Evolutionary conservation across 257 asterid genomes (phyloP), one percentile per base, ranked within the genome.

Genomic region (Gentiana straminea): DNA sequence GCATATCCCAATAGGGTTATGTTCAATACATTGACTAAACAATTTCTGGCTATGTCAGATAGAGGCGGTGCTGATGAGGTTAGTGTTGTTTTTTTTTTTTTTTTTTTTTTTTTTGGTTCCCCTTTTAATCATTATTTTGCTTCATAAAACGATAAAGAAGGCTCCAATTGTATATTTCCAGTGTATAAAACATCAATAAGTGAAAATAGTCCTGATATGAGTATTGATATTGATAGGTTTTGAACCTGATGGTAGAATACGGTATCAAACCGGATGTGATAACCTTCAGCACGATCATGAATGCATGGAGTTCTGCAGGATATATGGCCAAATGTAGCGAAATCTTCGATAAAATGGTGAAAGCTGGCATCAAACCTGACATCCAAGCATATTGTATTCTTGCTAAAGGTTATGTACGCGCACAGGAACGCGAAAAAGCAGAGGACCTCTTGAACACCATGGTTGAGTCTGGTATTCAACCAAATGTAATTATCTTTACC

Each of bases 271-370:
- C 86, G 35, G 84, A 82, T 68, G 86, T 82, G 54, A 65, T 80
- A 10, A 80, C 94, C 13, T 84, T 75, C 56, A 82, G 92, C 78
- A 82, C 84, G 54, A 73, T 82, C 75, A 82, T 82, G 94, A 80
- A 85, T 51, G 88, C 77, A 37, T 82, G 86, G 92, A 77, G 84
- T 51, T 70, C 79, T 33, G 86, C 86, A 1, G 94, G 89, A 35
- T 76, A 70, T 51, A 78, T 82, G 92, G 66, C 55, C 56, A 82
- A 82, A 60, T 85, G 92, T 72, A 62, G 67, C 63, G 86, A 82
- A 54, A 77, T 80, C 61, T 85, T 82, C 13, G 76, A 82, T 51
- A 78, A 80, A 70, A 82, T 85, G 86, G 76, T 80, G 41, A 69
- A 60, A 67, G 81, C 81, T 1, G 86, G 89, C 13, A 74, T 85